These are phyloP conservation scores for Sequoia sempervirens DNA, from an alignment of 75 land plant genomes.

Conservation along the genomic window DNA sequence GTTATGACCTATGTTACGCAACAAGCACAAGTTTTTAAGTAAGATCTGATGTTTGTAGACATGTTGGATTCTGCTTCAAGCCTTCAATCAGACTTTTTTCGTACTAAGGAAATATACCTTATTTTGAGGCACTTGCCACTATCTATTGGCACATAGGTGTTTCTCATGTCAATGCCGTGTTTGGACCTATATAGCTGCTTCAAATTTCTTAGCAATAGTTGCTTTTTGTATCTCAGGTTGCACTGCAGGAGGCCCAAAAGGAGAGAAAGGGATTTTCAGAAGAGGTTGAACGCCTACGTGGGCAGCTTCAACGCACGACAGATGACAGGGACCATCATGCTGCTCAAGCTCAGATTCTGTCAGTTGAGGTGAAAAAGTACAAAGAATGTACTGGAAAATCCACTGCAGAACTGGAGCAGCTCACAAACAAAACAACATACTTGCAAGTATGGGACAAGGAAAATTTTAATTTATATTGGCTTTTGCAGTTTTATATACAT, in stretches of 20 bases:
- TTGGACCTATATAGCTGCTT: not conserved
- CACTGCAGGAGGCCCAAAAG: slow-evolving; percentile 52
- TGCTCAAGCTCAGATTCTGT: slow-evolving; percentile 39
- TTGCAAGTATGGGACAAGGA: slow-evolving; percentile 36
- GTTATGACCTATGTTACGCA: not conserved
- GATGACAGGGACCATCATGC: slow-evolving; percentile 67
- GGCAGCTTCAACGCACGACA: slow-evolving; percentile 61
- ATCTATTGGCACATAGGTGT: not conserved
- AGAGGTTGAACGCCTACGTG: slow-evolving; percentile 55
- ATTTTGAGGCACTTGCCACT: not conserved
- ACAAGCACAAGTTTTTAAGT: not conserved
- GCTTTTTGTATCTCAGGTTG: slow-evolving; percentile 29
- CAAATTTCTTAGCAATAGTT: not conserved
- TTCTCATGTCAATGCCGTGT: not conserved
- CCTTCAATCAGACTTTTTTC: not conserved
- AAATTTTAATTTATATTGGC: not conserved
- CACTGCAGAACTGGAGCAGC: slow-evolving; percentile 43
- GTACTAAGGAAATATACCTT: not conserved
- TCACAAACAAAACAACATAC: slow-evolving; percentile 39
- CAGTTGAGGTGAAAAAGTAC: slow-evolving; percentile 48
- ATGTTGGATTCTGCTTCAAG: not conserved
- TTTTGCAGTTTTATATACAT: not conserved
- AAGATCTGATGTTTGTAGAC: not conserved
- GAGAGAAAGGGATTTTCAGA: slow-evolving; percentile 50
- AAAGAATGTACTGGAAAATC: slow-evolving; percentile 71